Conservation (phyloP, 352 stramenopile genomes). For the Phytophthora ohioensis region DNA sequence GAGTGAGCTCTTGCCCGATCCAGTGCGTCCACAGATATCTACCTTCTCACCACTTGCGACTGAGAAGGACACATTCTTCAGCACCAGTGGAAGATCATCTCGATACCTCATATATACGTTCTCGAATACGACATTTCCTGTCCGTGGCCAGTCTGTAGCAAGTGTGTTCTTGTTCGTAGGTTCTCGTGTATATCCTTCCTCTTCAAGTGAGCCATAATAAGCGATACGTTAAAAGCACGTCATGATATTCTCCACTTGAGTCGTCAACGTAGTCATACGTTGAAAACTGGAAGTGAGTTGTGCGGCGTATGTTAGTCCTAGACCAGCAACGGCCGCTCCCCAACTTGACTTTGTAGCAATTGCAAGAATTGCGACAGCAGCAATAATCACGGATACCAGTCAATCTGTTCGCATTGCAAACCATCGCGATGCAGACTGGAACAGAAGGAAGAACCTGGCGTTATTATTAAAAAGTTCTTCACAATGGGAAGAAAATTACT, state of each 20-base stretch:
- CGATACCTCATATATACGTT: constrained; percentile 61
- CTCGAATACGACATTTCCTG: constrained; percentile 49
- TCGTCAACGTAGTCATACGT: constrained; percentile 37
- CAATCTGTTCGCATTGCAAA: constrained; percentile 93
- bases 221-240: constrained; percentile 54
- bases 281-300: constrained; percentile 59
- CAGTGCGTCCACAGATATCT: constrained; percentile 59
- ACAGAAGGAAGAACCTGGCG: constrained; percentile 48
- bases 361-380: constrained; percentile 84
- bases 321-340: constrained; percentile 32
- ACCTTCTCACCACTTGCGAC: constrained; percentile 89
- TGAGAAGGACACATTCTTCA: constrained; percentile 43
- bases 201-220: constrained; percentile 47
- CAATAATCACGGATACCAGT: constrained; percentile 87
- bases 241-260: constrained; percentile 65
- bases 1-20: constrained; percentile 55
- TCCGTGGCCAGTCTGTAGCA: constrained; percentile 42
- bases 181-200: constrained; percentile 43
- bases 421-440: constrained; percentile 81
- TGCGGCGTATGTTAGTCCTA: constrained; percentile 47
- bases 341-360: constrained; percentile 62
- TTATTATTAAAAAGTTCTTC: constrained; percentile 53
- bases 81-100: constrained; percentile 51
- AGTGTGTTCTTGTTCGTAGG: constrained; percentile 21
- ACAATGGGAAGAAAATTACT: constrained; percentile 44